These are phyloP conservation scores for Solanum ahanhuiri DNA, from an alignment of 257 asterid species.

Conservation along the genomic window DNA sequence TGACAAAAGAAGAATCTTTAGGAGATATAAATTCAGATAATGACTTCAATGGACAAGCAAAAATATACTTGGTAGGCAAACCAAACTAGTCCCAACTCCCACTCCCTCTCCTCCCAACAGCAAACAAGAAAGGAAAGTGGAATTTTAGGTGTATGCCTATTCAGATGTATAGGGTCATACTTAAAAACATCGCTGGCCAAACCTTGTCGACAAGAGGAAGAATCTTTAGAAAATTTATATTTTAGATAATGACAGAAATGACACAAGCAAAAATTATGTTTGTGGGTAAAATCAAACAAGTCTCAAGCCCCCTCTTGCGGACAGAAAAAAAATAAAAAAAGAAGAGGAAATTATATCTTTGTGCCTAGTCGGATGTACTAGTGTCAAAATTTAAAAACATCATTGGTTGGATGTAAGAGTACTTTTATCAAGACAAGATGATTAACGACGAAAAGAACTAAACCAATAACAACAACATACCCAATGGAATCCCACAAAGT, in stretches of 20 bases:
- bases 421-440: background rate
- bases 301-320: background rate
- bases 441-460: background rate
- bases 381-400: background rate
- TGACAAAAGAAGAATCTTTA: background rate
- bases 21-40: background rate
- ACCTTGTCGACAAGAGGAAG: background rate
- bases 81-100: background rate
- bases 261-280: background rate
- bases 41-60: background rate
- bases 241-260: background rate
- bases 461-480: too few species aligned
- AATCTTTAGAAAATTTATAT: background rate
- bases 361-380: background rate
- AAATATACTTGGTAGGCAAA: background rate
- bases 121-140: background rate
- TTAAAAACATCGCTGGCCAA: background rate
- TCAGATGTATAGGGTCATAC: background rate
- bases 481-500: too few species aligned
- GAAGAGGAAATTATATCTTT: background rate
- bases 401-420: background rate
- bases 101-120: background rate
- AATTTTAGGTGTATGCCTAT: background rate
- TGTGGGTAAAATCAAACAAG: background rate
- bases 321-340: background rate